These are phyloP conservation scores for Acanthamoeba polyphaga DNA, from an alignment of 208 protist genomes.

Conservation along the genomic window DNA sequence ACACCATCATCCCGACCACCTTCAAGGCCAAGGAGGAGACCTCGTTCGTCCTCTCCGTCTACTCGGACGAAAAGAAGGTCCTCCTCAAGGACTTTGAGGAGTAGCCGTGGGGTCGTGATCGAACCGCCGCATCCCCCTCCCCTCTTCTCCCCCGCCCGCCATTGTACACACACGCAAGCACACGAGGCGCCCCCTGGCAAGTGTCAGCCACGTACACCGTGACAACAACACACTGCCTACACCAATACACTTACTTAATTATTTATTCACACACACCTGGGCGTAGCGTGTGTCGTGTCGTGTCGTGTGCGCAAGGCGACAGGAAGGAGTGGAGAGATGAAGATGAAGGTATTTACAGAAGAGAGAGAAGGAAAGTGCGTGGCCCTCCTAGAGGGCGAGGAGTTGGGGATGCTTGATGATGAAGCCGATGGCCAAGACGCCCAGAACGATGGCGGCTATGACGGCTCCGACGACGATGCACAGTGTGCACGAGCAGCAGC, in stretches of 20 bases:
- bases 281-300: background rate
- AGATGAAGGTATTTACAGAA: background rate
- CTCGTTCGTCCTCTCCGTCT: conserved; percentile 40
- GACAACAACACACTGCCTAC: too few relatives aligned
- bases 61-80: conserved; percentile 47
- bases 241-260: background rate
- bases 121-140: too few relatives aligned
- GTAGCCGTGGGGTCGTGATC: background rate
- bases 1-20: conserved; percentile 70
- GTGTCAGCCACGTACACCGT: too few relatives aligned
- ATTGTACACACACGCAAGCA: too few relatives aligned
- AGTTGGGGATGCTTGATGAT: background rate
- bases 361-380: background rate
- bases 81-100: conserved; percentile 40
- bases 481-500: background rate
- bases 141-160: too few relatives aligned
- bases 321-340: background rate
- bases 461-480: background rate
- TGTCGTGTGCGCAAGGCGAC: background rate
- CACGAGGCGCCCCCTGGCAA: too few relatives aligned
- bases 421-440: background rate
- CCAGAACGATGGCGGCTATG: background rate
- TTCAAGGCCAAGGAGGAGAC: conserved; percentile 68
- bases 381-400: background rate
- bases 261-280: background rate